Evolutionary conservation across 73 alveolate genomes (phyloP), one percentile per base, ranked within the genome.

Genomic region (Symbiodinium natans): DNA sequence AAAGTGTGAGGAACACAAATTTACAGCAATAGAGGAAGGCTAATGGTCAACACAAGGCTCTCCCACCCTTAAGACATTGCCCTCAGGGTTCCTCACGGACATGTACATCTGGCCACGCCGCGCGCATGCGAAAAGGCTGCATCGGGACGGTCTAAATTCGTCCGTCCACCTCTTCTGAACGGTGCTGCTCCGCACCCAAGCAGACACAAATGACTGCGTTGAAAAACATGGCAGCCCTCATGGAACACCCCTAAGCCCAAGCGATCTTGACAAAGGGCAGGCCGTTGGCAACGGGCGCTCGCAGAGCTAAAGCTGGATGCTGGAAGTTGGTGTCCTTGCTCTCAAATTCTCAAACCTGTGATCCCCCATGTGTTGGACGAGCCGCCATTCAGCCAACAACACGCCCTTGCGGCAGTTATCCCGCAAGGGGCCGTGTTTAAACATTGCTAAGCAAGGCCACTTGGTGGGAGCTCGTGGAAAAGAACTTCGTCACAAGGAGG

Each of bases 121-220:
- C 31, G 25, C 25, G 77, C 77, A 63, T 21, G 25, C 77, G 77
- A 34, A 63, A 34, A 63, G 77, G 77, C 77, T 63, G 31, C 34
- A 21, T 63, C 31, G 31, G 77, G 77, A 63, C 77, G 77, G 77
- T 63, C 77, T 63, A 63, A 63, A 63, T 63, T 63, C 31, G 25
- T 63, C 77, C 77, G 77, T 29, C 77, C 34, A 21, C 77, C 34
- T 63, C 77, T 27, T 63, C 77, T 63, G 77, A 63, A 27, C 25
- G 77, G 77, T 63, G 77, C 77, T 63, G 17, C 77, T 63, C 77
- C 77, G 77, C 77, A 63, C 77, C 77, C 77, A 52, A 63, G 77
- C 77, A 63, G 77, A 29, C 77, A 63, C 77, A 63, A 63, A 63
- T 63, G 77, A 63, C 77, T 63, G 77, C 77, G 31, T 63, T 63